Evolutionary conservation across 768 basidiomycete genomes (phyloP).

Genomic region (Mycena latifolia): DNA sequence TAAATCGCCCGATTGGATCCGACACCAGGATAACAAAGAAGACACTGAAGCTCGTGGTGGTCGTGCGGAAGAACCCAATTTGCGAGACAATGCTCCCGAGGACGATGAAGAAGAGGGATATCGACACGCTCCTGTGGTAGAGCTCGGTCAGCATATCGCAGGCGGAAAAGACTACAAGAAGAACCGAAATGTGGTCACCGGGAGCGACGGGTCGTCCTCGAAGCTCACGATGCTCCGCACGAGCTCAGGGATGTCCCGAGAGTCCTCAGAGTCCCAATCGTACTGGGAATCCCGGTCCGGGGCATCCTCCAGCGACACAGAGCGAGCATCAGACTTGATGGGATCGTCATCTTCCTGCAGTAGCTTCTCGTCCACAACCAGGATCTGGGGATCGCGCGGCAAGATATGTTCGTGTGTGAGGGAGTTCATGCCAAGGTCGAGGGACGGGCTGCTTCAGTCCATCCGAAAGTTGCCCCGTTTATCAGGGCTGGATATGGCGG

Average conservation of each 20-base stretch:
- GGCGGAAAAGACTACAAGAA: neutral
- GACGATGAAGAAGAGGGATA: neutral
- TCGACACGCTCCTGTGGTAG: neutral
- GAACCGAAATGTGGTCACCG: constrained; percentile 4
- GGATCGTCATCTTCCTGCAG: neutral
- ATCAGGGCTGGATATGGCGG: too few species aligned
- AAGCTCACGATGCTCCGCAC: constrained; percentile 21
- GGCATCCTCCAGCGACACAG: neutral
- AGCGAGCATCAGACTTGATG: neutral
- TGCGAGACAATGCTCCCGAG: constrained; percentile 3
- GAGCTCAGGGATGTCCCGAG: constrained; percentile 12
- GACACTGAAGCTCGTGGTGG: neutral
- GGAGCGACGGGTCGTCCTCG: constrained; percentile 13
- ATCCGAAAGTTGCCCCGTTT: too few species aligned
- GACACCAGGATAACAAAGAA: constrained; percentile 20
- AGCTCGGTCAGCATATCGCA: neutral
- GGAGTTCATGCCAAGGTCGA: too few species aligned
- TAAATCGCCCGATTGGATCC: constrained; percentile 1
- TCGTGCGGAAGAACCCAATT: constrained; percentile 16
- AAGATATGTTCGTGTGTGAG: neutral
- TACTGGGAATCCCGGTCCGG: too few species aligned
- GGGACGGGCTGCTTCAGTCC: too few species aligned
- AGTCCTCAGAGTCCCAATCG: constrained; percentile 10
- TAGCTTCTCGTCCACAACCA: neutral
- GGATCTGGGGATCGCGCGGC: neutral